Conservation (phyloP, 2,329 filamentous ascomycete genomes). For the Fusarium sp. region DNA sequence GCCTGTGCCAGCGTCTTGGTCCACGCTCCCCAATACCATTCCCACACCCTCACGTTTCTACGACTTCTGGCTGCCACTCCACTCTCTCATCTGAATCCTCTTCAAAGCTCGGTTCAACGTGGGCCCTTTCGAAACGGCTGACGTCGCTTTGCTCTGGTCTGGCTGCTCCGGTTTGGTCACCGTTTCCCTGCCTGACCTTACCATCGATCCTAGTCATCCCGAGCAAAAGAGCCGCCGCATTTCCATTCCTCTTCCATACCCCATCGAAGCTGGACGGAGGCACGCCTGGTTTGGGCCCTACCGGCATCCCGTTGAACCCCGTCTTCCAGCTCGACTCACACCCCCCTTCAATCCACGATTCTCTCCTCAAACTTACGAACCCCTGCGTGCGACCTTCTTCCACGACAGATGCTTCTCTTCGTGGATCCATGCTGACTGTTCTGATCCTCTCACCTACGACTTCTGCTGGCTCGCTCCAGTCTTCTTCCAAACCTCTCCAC, state of each 20-base stretch:
- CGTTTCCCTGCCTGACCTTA: conserved; percentile 36
- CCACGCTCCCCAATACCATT: conserved; percentile 19
- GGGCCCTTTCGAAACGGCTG: conserved; percentile 36
- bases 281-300: conserved; percentile 28
- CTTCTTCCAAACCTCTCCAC: conserved; percentile 40
- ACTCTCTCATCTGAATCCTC: conserved; percentile 22
- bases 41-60: conserved; percentile 27
- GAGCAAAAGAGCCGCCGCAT: conserved; percentile 44
- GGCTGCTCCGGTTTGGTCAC: conserved; percentile 1
- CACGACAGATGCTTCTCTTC: conserved; percentile 33
- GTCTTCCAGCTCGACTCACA: conserved; percentile 34
- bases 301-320: conserved; percentile 22
- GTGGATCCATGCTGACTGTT: conserved; percentile 41
- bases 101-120: conserved; percentile 19
- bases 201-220: conserved; percentile 36
- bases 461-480: conserved; percentile 38
- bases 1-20: conserved; percentile 22
- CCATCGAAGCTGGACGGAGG: conserved; percentile 35
- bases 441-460: conserved; percentile 27
- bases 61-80: conserved; percentile 18
- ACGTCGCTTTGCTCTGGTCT: conserved; percentile 26
- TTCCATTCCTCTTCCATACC: conserved; percentile 40
- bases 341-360: conserved; percentile 37
- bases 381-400: conserved; percentile 36
- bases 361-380: conserved; percentile 29